Evolutionary conservation across 2,329 filamentous ascomycete species (phyloP), one percentile per base, ranked within the genome.

Genomic region (Paecilomyces sp.): DNA sequence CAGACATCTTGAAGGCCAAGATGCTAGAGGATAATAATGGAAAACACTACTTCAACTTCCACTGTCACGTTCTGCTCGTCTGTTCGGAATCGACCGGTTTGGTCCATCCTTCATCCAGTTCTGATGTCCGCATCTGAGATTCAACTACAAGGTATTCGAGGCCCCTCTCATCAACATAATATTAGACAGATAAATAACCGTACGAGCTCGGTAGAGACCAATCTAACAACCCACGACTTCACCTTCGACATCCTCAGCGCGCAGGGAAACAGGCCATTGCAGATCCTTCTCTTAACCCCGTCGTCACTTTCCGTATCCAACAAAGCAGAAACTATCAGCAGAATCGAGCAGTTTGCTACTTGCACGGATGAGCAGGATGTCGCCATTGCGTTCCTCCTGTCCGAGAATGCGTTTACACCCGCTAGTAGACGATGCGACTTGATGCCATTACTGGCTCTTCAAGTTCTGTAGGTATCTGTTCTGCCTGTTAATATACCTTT

Each of bases 41-140:
- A 22, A 34, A 59, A 59, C 28, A 58, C 62, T 55, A 56, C 61
- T 54, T 55, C 18, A 22, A n/a, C n/a, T 47, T 47, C 41, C n/a
- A 47, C 41, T 28, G 34, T 53, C 47, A 76, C 74, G 70, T 80
- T 80, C 66, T 77, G 74, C 64, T 67, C 71, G n/a, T 71, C 69
- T 15, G 72, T 80, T 12, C 73, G 74, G 12, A 65, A 67, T 31
- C 74, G 75, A 24, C 65, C 71, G 4, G 69, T 77, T 31, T 78
- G 75, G 72, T 66, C 66, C 15, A 60, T 64, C 25, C 61, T 73
- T 11, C 64, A 60, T 9, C 69, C 66, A 31, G 47, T 65, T 25
- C 56, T 73, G 12, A 59, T 56, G 15, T 57, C 59, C 13, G 30
- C 58, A 22, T 60, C 58, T 5, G 28, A 58, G 9, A 25, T 57